These are phyloP conservation scores for Tetragonia tetragonoides DNA, from an alignment of 148 eudicot species.

Conservation along the genomic window DNA sequence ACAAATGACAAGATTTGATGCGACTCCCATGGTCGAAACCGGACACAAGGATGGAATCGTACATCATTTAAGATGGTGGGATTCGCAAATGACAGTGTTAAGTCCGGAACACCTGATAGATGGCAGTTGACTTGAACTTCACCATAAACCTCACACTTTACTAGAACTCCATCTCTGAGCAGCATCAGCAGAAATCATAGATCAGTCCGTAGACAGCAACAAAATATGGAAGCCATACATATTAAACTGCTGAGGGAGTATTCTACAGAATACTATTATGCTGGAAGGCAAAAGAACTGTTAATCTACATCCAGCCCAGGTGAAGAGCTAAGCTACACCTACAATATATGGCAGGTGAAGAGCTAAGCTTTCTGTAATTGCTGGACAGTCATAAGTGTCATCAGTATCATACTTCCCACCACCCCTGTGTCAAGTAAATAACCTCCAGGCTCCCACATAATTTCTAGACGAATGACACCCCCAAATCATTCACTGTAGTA, in stretches of 20 bases:
- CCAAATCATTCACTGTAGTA: neutral
- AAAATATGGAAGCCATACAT: neutral
- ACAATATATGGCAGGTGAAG: neutral
- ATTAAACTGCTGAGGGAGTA: neutral
- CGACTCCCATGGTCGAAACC: slow-evolving; percentile 95
- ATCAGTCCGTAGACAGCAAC: slow-evolving; percentile 15
- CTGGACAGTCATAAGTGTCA: too few relatives aligned
- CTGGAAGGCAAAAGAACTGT: neutral
- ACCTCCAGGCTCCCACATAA: neutral
- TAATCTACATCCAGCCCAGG: neutral
- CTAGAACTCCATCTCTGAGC: slow-evolving; percentile 77
- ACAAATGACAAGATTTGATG: slow-evolving; percentile 82
- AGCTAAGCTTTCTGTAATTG: too few relatives aligned
- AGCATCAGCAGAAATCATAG: slow-evolving; percentile 25
- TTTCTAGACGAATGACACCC: neutral
- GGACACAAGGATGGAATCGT: slow-evolving; percentile 93
- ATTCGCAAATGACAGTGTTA: slow-evolving; percentile 83
- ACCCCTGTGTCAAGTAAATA: neutral
- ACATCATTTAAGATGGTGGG: slow-evolving; percentile 79
- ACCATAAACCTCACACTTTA: slow-evolving; percentile 92
- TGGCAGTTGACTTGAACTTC: slow-evolving; percentile 83
- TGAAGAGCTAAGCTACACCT: neutral
- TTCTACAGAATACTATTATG: neutral
- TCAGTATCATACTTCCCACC: too few relatives aligned
- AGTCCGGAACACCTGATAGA: slow-evolving; percentile 91